Conservation (phyloP, 2,329 filamentous ascomycete species). For the Didymella exigua region DNA sequence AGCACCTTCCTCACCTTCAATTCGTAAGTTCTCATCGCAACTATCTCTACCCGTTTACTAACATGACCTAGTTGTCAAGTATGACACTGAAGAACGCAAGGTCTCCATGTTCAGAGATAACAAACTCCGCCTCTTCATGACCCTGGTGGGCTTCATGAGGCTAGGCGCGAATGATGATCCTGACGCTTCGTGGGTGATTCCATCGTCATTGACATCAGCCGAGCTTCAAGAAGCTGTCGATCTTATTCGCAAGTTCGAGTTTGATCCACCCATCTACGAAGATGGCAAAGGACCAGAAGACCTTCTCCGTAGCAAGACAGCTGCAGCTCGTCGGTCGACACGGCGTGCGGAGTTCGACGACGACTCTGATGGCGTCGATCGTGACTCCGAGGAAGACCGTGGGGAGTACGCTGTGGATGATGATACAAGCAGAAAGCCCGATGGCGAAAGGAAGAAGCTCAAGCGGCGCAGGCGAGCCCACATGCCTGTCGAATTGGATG, state of each 20-base stretch:
- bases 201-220: slow-evolving; percentile 66
- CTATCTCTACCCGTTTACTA: slow-evolving; percentile 30
- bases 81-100: slow-evolving; percentile 69
- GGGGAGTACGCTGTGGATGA: slow-evolving; percentile 72
- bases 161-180: slow-evolving; percentile 71
- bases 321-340: slow-evolving; percentile 47
- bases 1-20: slow-evolving; percentile 51
- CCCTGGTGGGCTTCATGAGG: slow-evolving; percentile 71
- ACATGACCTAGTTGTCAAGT: slow-evolving; percentile 46
- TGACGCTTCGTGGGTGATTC: slow-evolving; percentile 80
- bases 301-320: slow-evolving; percentile 75
- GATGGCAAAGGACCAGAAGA: slow-evolving; percentile 76
- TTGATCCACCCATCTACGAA: slow-evolving; percentile 77
- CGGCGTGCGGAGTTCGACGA: slow-evolving; percentile 70
- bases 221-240: slow-evolving; percentile 72
- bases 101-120: slow-evolving; percentile 87
- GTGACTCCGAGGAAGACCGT: slow-evolving; percentile 59
- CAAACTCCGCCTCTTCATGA: slow-evolving; percentile 83
- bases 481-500: slow-evolving; percentile 63
- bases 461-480: slow-evolving; percentile 65
- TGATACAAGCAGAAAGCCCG: slow-evolving; percentile 64
- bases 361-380: slow-evolving; percentile 66
- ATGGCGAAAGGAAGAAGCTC: slow-evolving; percentile 58
- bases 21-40: slow-evolving; percentile 38
- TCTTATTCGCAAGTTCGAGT: slow-evolving; percentile 77